Percentiles rank a stretch among this genome's conserved stretches.
These are phyloP conservation scores for Puccinia triticina DNA, from an alignment of 1,284 basidiomycete genomes.

Conservation along the genomic window DNA sequence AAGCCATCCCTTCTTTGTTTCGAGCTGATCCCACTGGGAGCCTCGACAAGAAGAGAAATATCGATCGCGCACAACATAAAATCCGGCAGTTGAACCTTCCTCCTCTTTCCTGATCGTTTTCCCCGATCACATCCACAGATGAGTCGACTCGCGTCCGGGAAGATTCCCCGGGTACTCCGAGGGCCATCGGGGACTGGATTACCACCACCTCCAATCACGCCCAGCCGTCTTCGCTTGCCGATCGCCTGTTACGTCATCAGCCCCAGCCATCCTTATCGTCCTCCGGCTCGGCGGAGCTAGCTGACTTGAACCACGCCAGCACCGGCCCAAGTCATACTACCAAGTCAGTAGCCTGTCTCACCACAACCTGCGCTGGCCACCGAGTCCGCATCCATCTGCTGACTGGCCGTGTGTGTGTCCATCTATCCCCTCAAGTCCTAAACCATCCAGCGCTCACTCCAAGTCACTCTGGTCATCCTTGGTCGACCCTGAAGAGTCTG, in stretches of 20 bases:
- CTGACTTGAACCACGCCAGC: neutral
- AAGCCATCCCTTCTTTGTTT: neutral
- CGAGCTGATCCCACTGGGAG: neutral
- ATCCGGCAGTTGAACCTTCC: neutral
- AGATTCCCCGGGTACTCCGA: slow-evolving; percentile 17
- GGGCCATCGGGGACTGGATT: slow-evolving; percentile 29
- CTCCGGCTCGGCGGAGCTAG: slow-evolving; percentile 16
- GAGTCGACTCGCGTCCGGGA: neutral
- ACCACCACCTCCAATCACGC: neutral
- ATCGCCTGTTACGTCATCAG: no score
- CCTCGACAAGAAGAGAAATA: neutral
- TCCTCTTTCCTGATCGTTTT: neutral
- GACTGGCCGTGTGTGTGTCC: neutral
- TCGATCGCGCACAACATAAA: neutral
- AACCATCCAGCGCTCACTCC: neutral
- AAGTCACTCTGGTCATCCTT: slow-evolving; percentile 30
- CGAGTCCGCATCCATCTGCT: neutral
- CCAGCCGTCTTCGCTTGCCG: neutral
- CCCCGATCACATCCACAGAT: slow-evolving; percentile 15
- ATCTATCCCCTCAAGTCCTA: slow-evolving; percentile 10
- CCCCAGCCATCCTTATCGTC: neutral
- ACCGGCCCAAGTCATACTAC: neutral
- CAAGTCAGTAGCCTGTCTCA: slow-evolving; percentile 25
- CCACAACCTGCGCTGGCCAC: no score
- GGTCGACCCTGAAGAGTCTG: slow-evolving; percentile 26